Percentiles rank a stretch among this genome's conserved stretches.
phyloP scores from a whole-genome alignment of 176 grass and related monocot genomes.

The Neostapfia colusana region DNA sequence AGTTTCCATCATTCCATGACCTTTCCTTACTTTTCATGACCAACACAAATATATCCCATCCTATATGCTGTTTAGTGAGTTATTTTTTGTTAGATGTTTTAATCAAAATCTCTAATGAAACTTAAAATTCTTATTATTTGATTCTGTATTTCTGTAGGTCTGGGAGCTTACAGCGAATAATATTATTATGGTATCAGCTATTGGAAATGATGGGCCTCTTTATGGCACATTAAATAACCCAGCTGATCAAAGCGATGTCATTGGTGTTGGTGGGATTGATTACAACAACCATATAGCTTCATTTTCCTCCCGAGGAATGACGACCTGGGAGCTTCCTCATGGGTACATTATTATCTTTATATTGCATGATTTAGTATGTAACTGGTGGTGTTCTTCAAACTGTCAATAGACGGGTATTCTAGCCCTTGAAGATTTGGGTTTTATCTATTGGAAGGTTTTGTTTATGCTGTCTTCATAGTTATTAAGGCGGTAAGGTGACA shows the following conservation, averaged over 20 bases:
- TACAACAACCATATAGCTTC: slow-evolving; percentile 98
- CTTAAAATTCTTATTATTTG: slow-evolving; percentile 24
- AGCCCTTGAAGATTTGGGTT: too few relatives aligned
- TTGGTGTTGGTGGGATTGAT: slow-evolving; percentile 96
- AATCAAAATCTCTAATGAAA: background rate
- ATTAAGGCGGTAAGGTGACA: too few relatives aligned
- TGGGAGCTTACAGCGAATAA: slow-evolving; percentile 99
- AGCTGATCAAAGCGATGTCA: slow-evolving; percentile 96
- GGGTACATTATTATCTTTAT: slow-evolving; percentile 55
- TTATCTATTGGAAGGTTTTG: too few relatives aligned
- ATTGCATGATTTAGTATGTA: slow-evolving; percentile 12
- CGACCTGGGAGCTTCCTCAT: slow-evolving; percentile 98
- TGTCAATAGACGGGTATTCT: background rate
- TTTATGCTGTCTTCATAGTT: too few relatives aligned
- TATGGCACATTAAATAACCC: slow-evolving; percentile 98
- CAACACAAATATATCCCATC: background rate
- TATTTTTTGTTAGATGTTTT: background rate
- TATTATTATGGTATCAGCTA: slow-evolving; percentile 98
- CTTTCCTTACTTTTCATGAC: background rate
- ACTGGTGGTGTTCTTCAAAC: background rate
- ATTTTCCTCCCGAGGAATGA: slow-evolving; percentile 98
- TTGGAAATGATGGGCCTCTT: slow-evolving; percentile 96
- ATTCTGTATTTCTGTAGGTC: slow-evolving; percentile 64
- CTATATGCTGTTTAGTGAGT: slow-evolving; percentile 1
- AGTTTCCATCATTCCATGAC: background rate